These are phyloP conservation scores for Fusarium gaditjirri DNA, from an alignment of 2,329 filamentous ascomycete genomes.

Conservation along the genomic window DNA sequence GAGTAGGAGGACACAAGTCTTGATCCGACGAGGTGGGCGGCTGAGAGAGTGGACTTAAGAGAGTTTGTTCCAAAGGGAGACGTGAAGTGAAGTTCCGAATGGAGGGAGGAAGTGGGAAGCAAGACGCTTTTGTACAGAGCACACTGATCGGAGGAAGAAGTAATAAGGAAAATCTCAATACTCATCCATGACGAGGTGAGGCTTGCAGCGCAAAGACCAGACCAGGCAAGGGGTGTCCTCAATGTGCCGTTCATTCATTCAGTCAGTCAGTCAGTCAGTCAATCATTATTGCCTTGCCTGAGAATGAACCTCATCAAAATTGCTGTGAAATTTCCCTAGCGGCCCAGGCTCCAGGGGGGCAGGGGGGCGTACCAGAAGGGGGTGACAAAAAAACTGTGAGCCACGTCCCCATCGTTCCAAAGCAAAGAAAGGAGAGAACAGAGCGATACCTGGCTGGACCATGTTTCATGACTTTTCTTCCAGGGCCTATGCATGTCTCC, in stretches of 20 bases:
- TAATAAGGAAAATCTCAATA: constrained; percentile 28
- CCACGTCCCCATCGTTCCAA: constrained; percentile 19
- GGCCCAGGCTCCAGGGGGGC: constrained; percentile 13
- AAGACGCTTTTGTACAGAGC: constrained; percentile 41
- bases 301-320: constrained; percentile 38
- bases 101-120: constrained; percentile 36
- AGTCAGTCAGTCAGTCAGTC: constrained; percentile 7
- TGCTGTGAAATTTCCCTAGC: constrained; percentile 32
- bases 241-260: constrained; percentile 17
- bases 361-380: constrained; percentile 21
- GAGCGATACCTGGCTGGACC: constrained; percentile 35
- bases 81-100: constrained; percentile 31
- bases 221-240: constrained; percentile 24
- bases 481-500: constrained; percentile 37
- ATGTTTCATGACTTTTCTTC: constrained; percentile 36
- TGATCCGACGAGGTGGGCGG: neutral
- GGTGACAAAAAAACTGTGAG: constrained; percentile 34
- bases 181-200: constrained; percentile 15
- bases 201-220: constrained; percentile 16
- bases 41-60: constrained; percentile 12
- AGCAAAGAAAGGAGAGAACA: constrained; percentile 33
- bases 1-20: constrained; percentile 1
- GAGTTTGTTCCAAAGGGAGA: constrained; percentile 35
- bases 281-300: constrained; percentile 24
- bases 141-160: constrained; percentile 16